These are phyloP conservation scores for Kluyveromyces siamensis DNA, from an alignment of 805 yeast genomes.

Conservation along the genomic window DNA sequence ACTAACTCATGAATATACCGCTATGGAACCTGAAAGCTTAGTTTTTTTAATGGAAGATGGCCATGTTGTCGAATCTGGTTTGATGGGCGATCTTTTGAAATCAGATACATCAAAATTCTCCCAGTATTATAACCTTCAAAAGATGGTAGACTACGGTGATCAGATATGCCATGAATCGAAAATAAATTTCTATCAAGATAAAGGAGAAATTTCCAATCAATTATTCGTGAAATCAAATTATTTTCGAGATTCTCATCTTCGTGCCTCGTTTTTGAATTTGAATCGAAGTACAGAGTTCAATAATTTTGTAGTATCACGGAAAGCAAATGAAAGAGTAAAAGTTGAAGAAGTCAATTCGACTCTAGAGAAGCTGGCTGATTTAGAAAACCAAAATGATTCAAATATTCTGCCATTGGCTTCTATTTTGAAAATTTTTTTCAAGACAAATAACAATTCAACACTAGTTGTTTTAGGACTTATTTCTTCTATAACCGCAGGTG, in stretches of 20 bases:
- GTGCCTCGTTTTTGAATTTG: not conserved
- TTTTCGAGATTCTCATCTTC: not conserved
- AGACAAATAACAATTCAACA: slow-evolving; percentile 16
- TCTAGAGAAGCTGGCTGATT: slow-evolving; percentile 2
- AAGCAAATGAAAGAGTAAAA: not conserved
- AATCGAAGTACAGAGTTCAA: not conserved
- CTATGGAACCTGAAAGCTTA: slow-evolving; percentile 47
- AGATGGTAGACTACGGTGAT: not conserved
- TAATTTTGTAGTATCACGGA: not conserved
- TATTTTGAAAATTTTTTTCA: slow-evolving; percentile 25
- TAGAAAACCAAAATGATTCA: slow-evolving; percentile 12
- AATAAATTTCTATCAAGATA: not conserved
- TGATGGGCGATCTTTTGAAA: slow-evolving; percentile 26
- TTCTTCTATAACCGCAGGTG: slow-evolving; percentile 48
- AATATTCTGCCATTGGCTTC: slow-evolving; percentile 19
- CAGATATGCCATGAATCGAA: not conserved
- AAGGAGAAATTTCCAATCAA: not conserved
- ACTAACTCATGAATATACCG: slow-evolving; percentile 66
- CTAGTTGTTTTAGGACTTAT: slow-evolving; percentile 42
- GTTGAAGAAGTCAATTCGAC: not conserved
- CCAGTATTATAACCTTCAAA: slow-evolving; percentile 2
- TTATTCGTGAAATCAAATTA: not conserved
- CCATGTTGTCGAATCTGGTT: slow-evolving; percentile 37
- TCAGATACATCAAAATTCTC: slow-evolving; percentile 2
- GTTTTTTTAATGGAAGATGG: slow-evolving; percentile 59